Percentiles rank a stretch among this genome's conserved stretches.
Evolutionary conservation across 352 stramenopile species (phyloP).

Genomic region (Globisporangium radiosum): DNA sequence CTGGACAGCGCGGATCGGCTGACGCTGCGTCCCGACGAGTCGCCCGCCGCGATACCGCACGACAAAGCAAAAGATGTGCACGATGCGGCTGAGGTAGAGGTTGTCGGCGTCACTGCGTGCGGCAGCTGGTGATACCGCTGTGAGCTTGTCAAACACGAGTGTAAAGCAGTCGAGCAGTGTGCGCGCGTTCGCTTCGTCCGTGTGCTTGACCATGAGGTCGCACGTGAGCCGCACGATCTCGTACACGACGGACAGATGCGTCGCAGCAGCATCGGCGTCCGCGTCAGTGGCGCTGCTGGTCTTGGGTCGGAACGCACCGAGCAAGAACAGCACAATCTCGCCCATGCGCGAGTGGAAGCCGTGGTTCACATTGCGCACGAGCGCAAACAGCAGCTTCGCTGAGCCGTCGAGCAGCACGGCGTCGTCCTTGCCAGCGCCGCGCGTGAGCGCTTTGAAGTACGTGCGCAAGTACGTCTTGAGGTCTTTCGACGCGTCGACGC

Average conservation of each 20-base stretch:
- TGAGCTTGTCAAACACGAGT: slow-evolving; percentile 50
- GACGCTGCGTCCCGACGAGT: slow-evolving; percentile 29
- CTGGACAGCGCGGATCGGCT: slow-evolving; percentile 34
- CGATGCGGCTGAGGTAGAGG: slow-evolving; percentile 62
- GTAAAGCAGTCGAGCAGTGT: slow-evolving; percentile 68
- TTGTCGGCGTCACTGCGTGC: slow-evolving; percentile 31
- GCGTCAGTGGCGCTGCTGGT: neutral
- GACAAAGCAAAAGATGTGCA: slow-evolving; percentile 47
- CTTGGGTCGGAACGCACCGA: slow-evolving; percentile 66
- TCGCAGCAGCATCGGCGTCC: slow-evolving; percentile 1
- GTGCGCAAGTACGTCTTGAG: slow-evolving; percentile 72
- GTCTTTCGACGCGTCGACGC: slow-evolving; percentile 68
- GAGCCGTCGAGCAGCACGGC: slow-evolving; percentile 74
- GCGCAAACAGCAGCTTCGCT: slow-evolving; percentile 80
- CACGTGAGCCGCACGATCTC: slow-evolving; percentile 66
- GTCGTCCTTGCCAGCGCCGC: slow-evolving; percentile 50
- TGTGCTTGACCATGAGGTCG: slow-evolving; percentile 73
- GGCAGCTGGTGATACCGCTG: slow-evolving; percentile 15
- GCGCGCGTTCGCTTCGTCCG: slow-evolving; percentile 46
- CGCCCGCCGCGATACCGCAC: slow-evolving; percentile 52
- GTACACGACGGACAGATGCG: slow-evolving; percentile 35
- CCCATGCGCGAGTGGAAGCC: slow-evolving; percentile 84
- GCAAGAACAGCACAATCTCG: slow-evolving; percentile 66
- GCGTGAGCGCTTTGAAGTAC: slow-evolving; percentile 73
- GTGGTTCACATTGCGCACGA: slow-evolving; percentile 80